Evolutionary conservation across 2,329 filamentous ascomycete genomes (phyloP), one percentile per base, ranked within the genome.

Genomic region (Cladosporium velox): DNA sequence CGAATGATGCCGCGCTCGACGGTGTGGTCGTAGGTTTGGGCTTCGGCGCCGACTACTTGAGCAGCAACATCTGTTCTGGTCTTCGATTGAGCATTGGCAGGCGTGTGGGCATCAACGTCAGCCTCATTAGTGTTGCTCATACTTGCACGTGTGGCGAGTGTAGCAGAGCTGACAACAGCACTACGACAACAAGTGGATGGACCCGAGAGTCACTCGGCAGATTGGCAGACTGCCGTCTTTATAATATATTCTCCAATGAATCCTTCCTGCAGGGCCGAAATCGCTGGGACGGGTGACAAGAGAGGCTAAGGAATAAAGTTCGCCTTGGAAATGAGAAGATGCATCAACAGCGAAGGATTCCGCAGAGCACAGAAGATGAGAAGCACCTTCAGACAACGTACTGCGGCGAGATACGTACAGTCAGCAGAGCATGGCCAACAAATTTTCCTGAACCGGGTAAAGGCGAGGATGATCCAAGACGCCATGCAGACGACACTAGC

Each of bases 1-100:
- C 83, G 83, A 41, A 92, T 86, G 72, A 93, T 91, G 41, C 59
- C 18, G 49, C 59, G 64, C 64, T 68, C 65, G 35, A 64, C 18
- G 15, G 51, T 35, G 21, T 12, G 61, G 26, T 64, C 61, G 51
- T 64, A 64, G 11, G 26, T 32, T n/a, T 64, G 61, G 32, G 61
- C 61, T 57, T 64, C 61, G 24, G 51, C 28, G 51, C 61, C 61
- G 18, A 64, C 61, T 8, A 64, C 51, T n/a, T 64, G 51, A 38
- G 61, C 61, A 28, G 61, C 61, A 21, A 64, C 35, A 49, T 64
- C 51, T 35, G 49, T 51, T 32, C 30, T 57, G 35, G 35, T 34
- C 8, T 63, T 63, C 4, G 59, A 34, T 3, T 24, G 38, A 24
- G 18, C 28, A n/a, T 26, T 8, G 11, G 28, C 15, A 34, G 26